Percentiles rank a stretch among this genome's conserved stretches.
Conservation (phyloP, 371 early-diverging fungal species). For the Mucor saturninus region DNA sequence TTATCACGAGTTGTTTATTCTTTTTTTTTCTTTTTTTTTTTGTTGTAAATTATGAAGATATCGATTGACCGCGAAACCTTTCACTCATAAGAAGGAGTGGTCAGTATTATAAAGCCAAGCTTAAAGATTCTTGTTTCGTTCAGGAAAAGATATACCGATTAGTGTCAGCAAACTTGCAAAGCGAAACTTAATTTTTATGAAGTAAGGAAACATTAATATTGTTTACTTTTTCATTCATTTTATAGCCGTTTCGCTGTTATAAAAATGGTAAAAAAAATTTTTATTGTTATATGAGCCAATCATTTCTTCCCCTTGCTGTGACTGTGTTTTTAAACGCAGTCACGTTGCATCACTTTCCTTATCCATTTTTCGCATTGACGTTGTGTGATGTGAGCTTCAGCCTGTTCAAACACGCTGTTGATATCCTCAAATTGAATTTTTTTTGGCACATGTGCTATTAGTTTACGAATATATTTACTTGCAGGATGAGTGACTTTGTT, state of each 20-base stretch:
- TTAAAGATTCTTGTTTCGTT: slow-evolving; percentile 32
- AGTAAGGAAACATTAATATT: slow-evolving; percentile 11
- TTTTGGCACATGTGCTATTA: too few species aligned
- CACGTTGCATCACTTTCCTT: too few species aligned
- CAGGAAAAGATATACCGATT: slow-evolving; percentile 39
- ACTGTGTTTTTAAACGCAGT: not conserved
- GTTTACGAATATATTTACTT: too few species aligned
- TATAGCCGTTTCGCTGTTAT: slow-evolving; percentile 1
- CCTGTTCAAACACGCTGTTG: too few species aligned
- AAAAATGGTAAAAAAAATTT: slow-evolving; percentile 11
- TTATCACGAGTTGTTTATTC: slow-evolving; percentile 2
- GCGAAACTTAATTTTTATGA: slow-evolving; percentile 27
- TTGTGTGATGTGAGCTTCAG: too few species aligned
- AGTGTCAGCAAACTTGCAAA: slow-evolving; percentile 33
- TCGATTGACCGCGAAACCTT: slow-evolving; percentile 37
- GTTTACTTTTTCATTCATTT: slow-evolving; percentile 3
- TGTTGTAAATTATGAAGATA: slow-evolving; percentile 10
- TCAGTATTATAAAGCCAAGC: slow-evolving; percentile 30
- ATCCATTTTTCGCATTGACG: too few species aligned
- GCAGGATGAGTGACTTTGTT: too few species aligned
- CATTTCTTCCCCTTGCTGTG: not conserved
- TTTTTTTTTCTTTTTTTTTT: slow-evolving; percentile 11
- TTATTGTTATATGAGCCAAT: slow-evolving; percentile 2
- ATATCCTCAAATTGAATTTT: too few species aligned
- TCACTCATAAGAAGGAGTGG: slow-evolving; percentile 7